Percentiles rank a stretch among this genome's conserved stretches.
These are phyloP conservation scores for Candida albicans DNA, from an alignment of 1,139 yeast species.

Conservation along the genomic window DNA sequence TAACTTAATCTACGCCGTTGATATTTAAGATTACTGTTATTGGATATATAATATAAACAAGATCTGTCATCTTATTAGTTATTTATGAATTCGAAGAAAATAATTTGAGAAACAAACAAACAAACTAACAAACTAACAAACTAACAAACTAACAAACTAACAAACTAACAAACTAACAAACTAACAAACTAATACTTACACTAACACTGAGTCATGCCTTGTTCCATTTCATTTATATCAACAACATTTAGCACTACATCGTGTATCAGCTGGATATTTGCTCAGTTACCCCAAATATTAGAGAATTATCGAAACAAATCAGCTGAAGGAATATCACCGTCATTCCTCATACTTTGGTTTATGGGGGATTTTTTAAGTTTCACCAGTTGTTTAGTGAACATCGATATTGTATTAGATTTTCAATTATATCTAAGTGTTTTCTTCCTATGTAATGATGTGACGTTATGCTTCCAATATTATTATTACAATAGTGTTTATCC, in stretches of 20 bases:
- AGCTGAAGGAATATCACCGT: slow-evolving; percentile 84
- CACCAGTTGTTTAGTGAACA: slow-evolving; percentile 73
- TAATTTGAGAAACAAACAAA: no score
- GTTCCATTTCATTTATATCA: slow-evolving; percentile 22
- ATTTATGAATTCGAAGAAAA: no score
- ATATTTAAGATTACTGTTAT: no score
- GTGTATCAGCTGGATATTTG: slow-evolving; percentile 68
- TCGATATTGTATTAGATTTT: slow-evolving; percentile 64
- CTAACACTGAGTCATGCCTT: slow-evolving; percentile 33
- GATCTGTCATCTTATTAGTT: no score
- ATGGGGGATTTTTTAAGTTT: slow-evolving; percentile 82
- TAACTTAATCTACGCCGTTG: no score
- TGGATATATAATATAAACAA: no score
- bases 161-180: neutral
- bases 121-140: neutral
- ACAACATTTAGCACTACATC: slow-evolving; percentile 36
- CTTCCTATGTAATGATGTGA: slow-evolving; percentile 69
- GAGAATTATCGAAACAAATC: slow-evolving; percentile 74
- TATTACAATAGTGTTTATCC: slow-evolving; percentile 57
- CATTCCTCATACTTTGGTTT: slow-evolving; percentile 76
- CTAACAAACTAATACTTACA: slow-evolving; percentile 39
- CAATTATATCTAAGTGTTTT: slow-evolving; percentile 75
- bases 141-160: neutral
- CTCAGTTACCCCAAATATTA: slow-evolving; percentile 83
- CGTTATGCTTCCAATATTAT: slow-evolving; percentile 73